These are phyloP conservation scores for Aspergillus calidoustus DNA, from an alignment of 2,329 filamentous ascomycete species.

Conservation along the genomic window DNA sequence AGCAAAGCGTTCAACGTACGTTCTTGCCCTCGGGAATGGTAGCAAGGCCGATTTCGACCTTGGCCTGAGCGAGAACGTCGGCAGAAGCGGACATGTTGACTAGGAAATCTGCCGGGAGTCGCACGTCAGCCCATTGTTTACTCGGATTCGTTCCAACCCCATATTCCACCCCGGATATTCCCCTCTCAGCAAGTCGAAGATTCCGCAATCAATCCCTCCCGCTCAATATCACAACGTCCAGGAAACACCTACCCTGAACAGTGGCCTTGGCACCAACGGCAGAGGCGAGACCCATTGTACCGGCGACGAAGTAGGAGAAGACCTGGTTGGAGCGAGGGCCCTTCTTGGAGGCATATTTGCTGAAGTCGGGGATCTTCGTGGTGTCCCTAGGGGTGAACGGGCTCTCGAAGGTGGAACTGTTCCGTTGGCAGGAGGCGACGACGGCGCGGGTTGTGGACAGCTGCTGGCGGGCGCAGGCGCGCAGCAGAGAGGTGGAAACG, in stretches of 20 bases:
- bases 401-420: conserved; percentile 53
- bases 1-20: conserved; percentile 55
- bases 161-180: background rate
- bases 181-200: background rate
- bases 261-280: conserved; percentile 97
- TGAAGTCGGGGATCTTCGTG: conserved; percentile 84
- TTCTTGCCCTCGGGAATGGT: conserved; percentile 99
- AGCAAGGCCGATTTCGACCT: conserved; percentile 94
- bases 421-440: conserved; percentile 48
- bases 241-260: conserved; percentile 78
- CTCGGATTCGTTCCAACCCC: conserved; percentile 9
- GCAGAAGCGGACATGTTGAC: conserved; percentile 99
- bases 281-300: conserved; percentile 87
- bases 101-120: conserved; percentile 77
- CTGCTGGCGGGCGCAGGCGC: conserved; percentile 56
- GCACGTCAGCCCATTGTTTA: conserved; percentile 30
- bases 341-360: conserved; percentile 78
- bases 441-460: conserved; percentile 49
- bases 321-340: conserved; percentile 76
- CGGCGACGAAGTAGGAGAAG: conserved; percentile 98
- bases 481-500: conserved; percentile 72
- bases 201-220: background rate
- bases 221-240: conserved; percentile 13
- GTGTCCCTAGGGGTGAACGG: conserved; percentile 62
- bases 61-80: conserved; percentile 97